A percentile compares a stretch with the other conserved stretches of the same genome.
These are phyloP conservation scores for Monilinia aucupariae DNA, from an alignment of 2,329 filamentous ascomycete species.

Conservation along the genomic window DNA sequence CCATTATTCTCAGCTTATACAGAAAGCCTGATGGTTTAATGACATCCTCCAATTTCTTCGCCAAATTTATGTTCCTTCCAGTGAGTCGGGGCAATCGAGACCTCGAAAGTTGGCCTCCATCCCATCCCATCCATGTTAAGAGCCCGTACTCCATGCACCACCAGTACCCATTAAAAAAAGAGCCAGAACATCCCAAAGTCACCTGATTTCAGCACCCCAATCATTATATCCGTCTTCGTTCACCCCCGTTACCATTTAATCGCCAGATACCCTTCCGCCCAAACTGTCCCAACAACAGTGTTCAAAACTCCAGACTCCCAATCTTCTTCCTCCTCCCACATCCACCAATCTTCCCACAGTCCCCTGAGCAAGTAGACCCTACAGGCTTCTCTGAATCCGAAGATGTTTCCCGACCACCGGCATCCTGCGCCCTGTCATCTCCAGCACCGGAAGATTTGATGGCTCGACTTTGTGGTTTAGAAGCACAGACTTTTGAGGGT, in stretches of 20 bases:
- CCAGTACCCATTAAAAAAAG: background rate
- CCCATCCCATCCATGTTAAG: too few species aligned
- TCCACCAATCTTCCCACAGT: background rate
- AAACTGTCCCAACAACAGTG: too few species aligned
- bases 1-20: background rate
- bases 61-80: too few species aligned
- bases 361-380: background rate
- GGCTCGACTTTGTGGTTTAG: background rate
- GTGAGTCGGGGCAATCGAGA: background rate
- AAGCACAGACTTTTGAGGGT: background rate
- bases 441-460: background rate
- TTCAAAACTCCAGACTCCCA: conserved; percentile 1
- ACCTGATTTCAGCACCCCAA: too few species aligned
- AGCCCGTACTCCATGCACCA: background rate
- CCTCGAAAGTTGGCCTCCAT: too few species aligned
- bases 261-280: too few species aligned
- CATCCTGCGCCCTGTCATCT: background rate
- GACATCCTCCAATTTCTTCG: too few species aligned
- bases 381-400: too few species aligned
- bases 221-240: background rate
- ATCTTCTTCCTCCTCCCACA: background rate
- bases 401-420: too few species aligned
- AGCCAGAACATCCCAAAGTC: background rate
- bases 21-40: background rate
- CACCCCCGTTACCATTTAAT: background rate